These are phyloP conservation scores for Biscogniauxia marginata DNA, from an alignment of 2,329 filamentous ascomycete species.

Conservation along the genomic window DNA sequence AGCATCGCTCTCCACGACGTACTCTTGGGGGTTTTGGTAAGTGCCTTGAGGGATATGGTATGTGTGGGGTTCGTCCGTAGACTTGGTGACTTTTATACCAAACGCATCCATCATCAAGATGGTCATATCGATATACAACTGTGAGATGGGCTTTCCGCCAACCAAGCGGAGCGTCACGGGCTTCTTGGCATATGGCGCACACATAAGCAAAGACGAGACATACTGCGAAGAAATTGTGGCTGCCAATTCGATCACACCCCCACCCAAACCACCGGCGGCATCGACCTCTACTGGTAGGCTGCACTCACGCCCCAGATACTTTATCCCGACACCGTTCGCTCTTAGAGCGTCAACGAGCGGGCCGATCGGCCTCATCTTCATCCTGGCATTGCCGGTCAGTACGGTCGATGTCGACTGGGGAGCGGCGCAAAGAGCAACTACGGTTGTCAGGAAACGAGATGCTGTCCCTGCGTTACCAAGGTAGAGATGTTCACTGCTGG, in stretches of 20 bases:
- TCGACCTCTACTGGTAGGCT: conserved; percentile 82
- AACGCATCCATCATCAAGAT: conserved; percentile 96
- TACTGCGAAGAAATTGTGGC: conserved; percentile 99
- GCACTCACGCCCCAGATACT: conserved; percentile 79
- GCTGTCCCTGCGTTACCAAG: conserved; percentile 96
- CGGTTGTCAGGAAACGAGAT: conserved; percentile 90
- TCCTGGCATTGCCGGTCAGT: conserved; percentile 89
- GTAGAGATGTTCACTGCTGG: conserved; percentile 76
- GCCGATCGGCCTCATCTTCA: conserved; percentile 94
- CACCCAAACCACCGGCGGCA: conserved; percentile 78
- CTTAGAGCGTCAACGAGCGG: conserved; percentile 87
- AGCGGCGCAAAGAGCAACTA: conserved; percentile 78
- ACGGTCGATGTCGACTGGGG: conserved; percentile 66
- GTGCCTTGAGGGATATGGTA: conserved; percentile 87
- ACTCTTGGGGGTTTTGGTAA: conserved; percentile 82
- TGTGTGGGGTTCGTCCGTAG: conserved; percentile 77
- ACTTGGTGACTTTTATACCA: conserved; percentile 76
- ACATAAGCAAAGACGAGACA: conserved; percentile 95
- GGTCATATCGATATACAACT: conserved; percentile 98
- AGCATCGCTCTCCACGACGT: conserved; percentile 93
- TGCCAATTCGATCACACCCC: conserved; percentile 85
- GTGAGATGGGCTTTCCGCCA: conserved; percentile 96
- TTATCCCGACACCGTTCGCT: conserved; percentile 80
- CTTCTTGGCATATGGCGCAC: conserved; percentile 92
- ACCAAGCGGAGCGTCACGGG: conserved; percentile 87